Evolutionary conservation across 345 rosid genomes (phyloP).

Genomic region (Pistacia atlantica): DNA sequence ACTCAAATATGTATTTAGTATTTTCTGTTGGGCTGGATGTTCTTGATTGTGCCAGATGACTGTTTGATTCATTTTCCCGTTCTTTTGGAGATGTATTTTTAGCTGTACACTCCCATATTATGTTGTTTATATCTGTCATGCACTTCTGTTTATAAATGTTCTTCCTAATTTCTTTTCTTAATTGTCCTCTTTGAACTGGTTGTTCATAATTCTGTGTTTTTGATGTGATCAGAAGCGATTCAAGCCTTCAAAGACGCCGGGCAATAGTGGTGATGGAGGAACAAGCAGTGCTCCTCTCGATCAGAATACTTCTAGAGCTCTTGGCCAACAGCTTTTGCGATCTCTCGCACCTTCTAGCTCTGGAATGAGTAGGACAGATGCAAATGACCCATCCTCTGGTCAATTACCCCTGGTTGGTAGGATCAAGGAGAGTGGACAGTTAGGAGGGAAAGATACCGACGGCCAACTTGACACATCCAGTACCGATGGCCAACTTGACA

Average conservation of each 20-base stretch:
- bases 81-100: not conserved
- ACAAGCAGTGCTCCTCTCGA: conserved; percentile 39
- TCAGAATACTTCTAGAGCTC: conserved; percentile 36
- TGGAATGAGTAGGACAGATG: conserved; percentile 24
- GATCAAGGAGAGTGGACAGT: conserved; percentile 24
- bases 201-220: conserved; percentile 6
- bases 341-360: conserved; percentile 60
- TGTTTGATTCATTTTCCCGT: not conserved
- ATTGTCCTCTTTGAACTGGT: not conserved
- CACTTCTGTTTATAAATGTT: not conserved
- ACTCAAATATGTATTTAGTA: not conserved
- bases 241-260: conserved; percentile 46
- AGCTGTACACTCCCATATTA: not conserved
- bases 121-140: not conserved
- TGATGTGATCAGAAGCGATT: conserved; percentile 44
- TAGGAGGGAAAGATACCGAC: conserved; percentile 41
- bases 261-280: conserved; percentile 37
- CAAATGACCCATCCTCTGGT: conserved; percentile 22
- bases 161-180: not conserved
- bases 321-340: conserved; percentile 65
- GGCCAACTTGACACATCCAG: conserved; percentile 51
- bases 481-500: conserved; percentile 47
- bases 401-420: conserved; percentile 21
- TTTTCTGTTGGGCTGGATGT: not conserved
- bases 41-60: not conserved